Conservation (phyloP, 768 basidiomycete species). For the Chalciporus piperatus region DNA sequence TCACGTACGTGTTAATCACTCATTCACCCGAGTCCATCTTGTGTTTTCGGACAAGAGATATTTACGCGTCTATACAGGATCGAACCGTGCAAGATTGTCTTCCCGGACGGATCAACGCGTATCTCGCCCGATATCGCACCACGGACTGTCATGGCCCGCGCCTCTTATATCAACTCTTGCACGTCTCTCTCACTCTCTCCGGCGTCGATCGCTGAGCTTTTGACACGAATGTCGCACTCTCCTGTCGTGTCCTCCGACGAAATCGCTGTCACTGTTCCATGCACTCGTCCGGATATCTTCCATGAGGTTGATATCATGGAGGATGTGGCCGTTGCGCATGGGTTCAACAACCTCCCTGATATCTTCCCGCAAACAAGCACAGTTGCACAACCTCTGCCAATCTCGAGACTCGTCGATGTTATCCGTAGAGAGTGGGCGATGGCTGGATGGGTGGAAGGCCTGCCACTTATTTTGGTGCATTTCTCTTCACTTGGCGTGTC, state of each 20-base stretch:
- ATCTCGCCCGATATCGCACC: slow-evolving; percentile 83
- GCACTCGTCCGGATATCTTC: slow-evolving; percentile 97
- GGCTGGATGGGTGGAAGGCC: slow-evolving; percentile 94
- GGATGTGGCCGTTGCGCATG: slow-evolving; percentile 95
- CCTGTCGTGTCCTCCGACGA: slow-evolving; percentile 53
- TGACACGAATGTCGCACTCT: slow-evolving; percentile 82
- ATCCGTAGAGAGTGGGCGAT: slow-evolving; percentile 89
- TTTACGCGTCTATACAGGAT: slow-evolving; percentile 50
- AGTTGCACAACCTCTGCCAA: slow-evolving; percentile 86
- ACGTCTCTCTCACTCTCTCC: slow-evolving; percentile 77
- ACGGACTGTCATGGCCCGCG: slow-evolving; percentile 67
- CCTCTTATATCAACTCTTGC: slow-evolving; percentile 94
- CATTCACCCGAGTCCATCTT: background rate
- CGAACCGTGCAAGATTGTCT: slow-evolving; percentile 86
- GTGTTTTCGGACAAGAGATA: background rate
- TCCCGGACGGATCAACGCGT: slow-evolving; percentile 69
- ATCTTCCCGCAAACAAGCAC: slow-evolving; percentile 93
- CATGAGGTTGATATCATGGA: slow-evolving; percentile 99
- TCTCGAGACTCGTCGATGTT: slow-evolving; percentile 88
- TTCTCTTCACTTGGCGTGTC: background rate
- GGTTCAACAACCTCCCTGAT: slow-evolving; percentile 93
- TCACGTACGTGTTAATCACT: slow-evolving; percentile 61
- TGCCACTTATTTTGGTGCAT: slow-evolving; percentile 86
- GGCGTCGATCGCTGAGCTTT: slow-evolving; percentile 63
- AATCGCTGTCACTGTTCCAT: slow-evolving; percentile 74